Conservation (phyloP, 1,284 basidiomycete species). For the Malassezia arunalokei region DNA sequence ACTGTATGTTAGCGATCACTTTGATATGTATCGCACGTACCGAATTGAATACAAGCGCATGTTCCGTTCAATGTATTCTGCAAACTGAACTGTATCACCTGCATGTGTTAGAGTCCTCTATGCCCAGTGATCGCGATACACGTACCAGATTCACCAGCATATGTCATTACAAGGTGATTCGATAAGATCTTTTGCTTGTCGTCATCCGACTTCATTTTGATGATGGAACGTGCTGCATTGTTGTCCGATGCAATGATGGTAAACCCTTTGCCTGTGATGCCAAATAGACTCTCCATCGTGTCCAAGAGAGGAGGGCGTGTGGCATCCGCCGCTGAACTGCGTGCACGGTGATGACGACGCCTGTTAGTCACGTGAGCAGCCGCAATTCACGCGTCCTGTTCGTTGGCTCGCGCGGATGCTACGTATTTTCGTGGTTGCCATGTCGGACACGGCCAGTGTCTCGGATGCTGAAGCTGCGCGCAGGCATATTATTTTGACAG, state of each 20-base stretch:
- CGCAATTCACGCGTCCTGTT: slow-evolving; percentile 1
- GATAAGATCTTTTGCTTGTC: slow-evolving; percentile 91
- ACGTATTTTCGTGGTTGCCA: not conserved
- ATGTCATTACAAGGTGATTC: slow-evolving; percentile 86
- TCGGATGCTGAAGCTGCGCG: slow-evolving; percentile 4
- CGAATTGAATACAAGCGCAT: slow-evolving; percentile 90
- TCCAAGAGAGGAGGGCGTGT: not conserved
- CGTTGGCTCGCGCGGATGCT: not conserved
- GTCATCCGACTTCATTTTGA: slow-evolving; percentile 93
- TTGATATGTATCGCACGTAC: slow-evolving; percentile 46
- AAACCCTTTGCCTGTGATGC: slow-evolving; percentile 47
- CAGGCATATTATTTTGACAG: slow-evolving; percentile 30
- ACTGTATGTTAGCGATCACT: slow-evolving; percentile 12
- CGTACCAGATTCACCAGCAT: slow-evolving; percentile 66
- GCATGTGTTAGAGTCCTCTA: not conserved
- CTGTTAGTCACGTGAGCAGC: slow-evolving; percentile 10
- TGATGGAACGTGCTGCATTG: slow-evolving; percentile 74
- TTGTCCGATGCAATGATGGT: slow-evolving; percentile 64
- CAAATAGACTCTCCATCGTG: slow-evolving; percentile 50
- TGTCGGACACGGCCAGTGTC: slow-evolving; percentile 3
- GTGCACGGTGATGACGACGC: slow-evolving; percentile 13
- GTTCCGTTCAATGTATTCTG: slow-evolving; percentile 91
- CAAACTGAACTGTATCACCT: slow-evolving; percentile 92
- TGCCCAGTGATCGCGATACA: not conserved
- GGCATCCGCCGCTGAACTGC: not conserved